Evolutionary conservation across 1,284 basidiomycete genomes (phyloP).

Genomic region (Kalmanozyma brasiliensis): DNA sequence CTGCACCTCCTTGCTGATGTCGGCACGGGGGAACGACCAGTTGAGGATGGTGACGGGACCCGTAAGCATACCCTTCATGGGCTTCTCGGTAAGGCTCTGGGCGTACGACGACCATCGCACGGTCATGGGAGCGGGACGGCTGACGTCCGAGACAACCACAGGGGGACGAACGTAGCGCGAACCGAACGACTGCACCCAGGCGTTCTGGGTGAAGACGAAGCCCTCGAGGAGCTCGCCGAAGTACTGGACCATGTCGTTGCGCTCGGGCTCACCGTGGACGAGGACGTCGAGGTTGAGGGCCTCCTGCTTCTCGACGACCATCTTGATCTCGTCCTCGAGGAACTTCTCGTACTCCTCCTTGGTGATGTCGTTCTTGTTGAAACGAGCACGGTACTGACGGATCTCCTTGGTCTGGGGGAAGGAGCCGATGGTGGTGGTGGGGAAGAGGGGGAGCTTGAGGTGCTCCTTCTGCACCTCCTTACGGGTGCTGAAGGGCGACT

Average conservation of each 20-base stretch:
- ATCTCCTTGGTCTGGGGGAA: conserved; percentile 99
- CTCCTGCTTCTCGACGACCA: conserved; percentile 96
- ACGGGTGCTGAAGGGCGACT: conserved; percentile 88
- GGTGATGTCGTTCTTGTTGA: conserved; percentile 91
- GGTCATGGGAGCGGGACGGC: conserved; percentile 91
- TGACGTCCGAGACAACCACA: conserved; percentile 98
- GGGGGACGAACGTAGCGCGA: conserved; percentile 96
- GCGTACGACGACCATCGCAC: conserved; percentile 97
- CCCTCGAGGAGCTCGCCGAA: conserved; percentile 96
- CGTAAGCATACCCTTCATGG: conserved; percentile 99
- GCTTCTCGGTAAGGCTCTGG: conserved; percentile 90
- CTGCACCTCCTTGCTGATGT: conserved; percentile 95
- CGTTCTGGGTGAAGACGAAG: conserved; percentile 98
- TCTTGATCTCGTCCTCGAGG: conserved; percentile 97
- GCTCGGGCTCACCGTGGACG: conserved; percentile 98
- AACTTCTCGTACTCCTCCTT: conserved; percentile 93
- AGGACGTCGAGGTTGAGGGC: conserved; percentile 93
- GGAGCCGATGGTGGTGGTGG: conserved; percentile 97
- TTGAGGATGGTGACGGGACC: conserved; percentile 85
- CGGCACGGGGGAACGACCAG: conserved; percentile 99
- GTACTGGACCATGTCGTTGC: conserved; percentile 99
- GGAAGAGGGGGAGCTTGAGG: conserved; percentile 94
- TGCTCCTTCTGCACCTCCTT: conserved; percentile 89
- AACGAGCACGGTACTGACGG: conserved; percentile 64
- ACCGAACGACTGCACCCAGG: conserved; percentile 96